Conservation (phyloP, 495 filamentous ascomycete genomes). For the Tuber melanosporum region DNA sequence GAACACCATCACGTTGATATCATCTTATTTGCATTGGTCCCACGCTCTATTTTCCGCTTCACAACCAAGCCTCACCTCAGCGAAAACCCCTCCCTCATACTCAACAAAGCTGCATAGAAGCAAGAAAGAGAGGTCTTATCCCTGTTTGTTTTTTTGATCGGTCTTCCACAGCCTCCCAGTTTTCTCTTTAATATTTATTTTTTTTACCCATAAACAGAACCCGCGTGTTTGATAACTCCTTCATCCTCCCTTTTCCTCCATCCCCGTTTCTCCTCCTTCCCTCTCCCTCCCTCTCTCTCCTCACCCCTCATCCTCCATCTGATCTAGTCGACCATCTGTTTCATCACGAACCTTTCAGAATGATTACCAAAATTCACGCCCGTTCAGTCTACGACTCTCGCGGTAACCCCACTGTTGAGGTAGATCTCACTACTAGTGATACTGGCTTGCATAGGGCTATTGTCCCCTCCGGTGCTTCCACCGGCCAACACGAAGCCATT, state of each 20-base stretch:
- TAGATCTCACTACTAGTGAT: slow-evolving; percentile 85
- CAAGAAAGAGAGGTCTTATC: background rate
- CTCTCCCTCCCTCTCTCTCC: slow-evolving; percentile 2
- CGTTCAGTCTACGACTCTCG: slow-evolving; percentile 99
- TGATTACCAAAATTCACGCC: slow-evolving; percentile 97
- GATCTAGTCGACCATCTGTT: background rate
- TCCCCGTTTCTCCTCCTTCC: slow-evolving; percentile 1
- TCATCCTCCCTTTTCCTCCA: background rate
- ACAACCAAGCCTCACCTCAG: background rate
- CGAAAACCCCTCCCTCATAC: background rate
- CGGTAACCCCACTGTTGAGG: slow-evolving; percentile 60
- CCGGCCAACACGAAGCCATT: slow-evolving; percentile 94
- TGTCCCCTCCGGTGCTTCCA: slow-evolving; percentile 96
- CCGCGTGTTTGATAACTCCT: slow-evolving; percentile 9
- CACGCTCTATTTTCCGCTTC: background rate
- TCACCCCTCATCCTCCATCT: background rate
- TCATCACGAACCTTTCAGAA: slow-evolving; percentile 55
- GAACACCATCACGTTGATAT: slow-evolving; percentile 1
- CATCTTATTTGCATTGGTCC: background rate
- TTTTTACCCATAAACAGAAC: slow-evolving; percentile 21
- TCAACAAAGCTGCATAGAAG: background rate
- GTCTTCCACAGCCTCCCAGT: background rate
- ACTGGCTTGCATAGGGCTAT: slow-evolving; percentile 97
- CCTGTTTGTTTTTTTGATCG: background rate
- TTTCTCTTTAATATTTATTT: slow-evolving; percentile 15